Percentiles rank a stretch among this genome's conserved stretches.
Evolutionary conservation across 176 grass and related monocot species (phyloP).

Genomic region (Elymus sibiricus): DNA sequence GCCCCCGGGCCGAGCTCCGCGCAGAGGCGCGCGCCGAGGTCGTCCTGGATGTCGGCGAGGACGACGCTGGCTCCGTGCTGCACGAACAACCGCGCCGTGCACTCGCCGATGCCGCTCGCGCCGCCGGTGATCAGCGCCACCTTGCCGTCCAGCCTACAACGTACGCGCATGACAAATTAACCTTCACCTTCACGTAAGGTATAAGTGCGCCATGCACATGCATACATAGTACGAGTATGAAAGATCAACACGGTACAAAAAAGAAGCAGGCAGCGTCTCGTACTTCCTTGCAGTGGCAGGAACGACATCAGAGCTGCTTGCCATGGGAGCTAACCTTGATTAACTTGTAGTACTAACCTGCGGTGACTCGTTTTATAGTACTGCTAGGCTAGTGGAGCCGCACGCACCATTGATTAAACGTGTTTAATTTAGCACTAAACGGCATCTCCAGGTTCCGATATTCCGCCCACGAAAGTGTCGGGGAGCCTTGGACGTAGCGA

Average conservation of each 20-base stretch:
- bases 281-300: slow-evolving; percentile 33
- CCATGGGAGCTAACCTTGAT: slow-evolving; percentile 17
- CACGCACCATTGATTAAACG: too few species aligned
- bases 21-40: slow-evolving; percentile 12
- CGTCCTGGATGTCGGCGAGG: slow-evolving; percentile 52
- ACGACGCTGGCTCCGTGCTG: slow-evolving; percentile 43
- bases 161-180: not conserved
- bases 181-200: too few species aligned
- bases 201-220: too few species aligned
- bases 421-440: not conserved
- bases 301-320: slow-evolving; percentile 16
- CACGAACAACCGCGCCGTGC: slow-evolving; percentile 49
- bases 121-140: slow-evolving; percentile 64
- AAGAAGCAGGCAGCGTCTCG: not conserved
- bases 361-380: not conserved
- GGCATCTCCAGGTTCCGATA: not conserved
- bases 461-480: not conserved
- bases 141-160: slow-evolving; percentile 45
- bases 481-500: not conserved
- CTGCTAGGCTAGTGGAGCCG: too few species aligned
- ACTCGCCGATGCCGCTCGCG: slow-evolving; percentile 51
- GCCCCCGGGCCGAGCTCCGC: slow-evolving; percentile 10
- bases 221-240: too few species aligned
- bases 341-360: not conserved
- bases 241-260: not conserved